Evolutionary conservation across 345 rosid genomes (phyloP), one percentile per base, ranked within the genome.

Genomic region (Acer negundo): DNA sequence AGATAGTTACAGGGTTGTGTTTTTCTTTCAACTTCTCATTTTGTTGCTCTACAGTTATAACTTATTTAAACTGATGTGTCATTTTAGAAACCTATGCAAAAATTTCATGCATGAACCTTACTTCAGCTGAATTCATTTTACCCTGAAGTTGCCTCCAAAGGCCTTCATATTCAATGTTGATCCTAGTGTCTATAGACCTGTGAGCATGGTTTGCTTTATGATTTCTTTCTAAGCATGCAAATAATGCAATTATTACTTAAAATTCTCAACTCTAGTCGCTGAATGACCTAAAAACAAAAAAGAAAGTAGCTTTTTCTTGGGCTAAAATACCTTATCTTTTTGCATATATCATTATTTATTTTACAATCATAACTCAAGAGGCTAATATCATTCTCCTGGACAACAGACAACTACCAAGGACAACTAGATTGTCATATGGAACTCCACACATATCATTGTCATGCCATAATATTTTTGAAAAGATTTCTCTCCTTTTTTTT

Each of bases 111-210:
- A 46, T 26, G 69, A 17, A 23, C 24, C 53, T 44, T 74, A 40
- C 4, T 73, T 73, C 75, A 40, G 20, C 40, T 42, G 49, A 12
- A 59, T 40, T 72, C 35, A 59, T 72, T 38, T n/a, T 12, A 23
- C 44, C 42, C 15, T 16, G 7, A 62, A 16, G 13, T 40, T 13
- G 35, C 64, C 46, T 63, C 70, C 61, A 62, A 47, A 44, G 17
- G 17, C 42, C 42, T 73, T 23, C 38, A 72, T 58, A 23, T 6
- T 56, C 72, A 13, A 26, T 22, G 49, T 59, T 26, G 62, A 70
- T 51, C 16, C 8, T 10, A 62, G 66, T 24, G 38, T 62, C 38
- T 3, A 8, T 28, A 65, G 46, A 65, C 22, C 59, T 0, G 28
- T 16, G 58, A 20, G 19, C 47, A 62, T 73, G 22, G 35, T 17